These are phyloP conservation scores for Solanum chiquidenum DNA, from an alignment of 257 asterid genomes.

Conservation along the genomic window DNA sequence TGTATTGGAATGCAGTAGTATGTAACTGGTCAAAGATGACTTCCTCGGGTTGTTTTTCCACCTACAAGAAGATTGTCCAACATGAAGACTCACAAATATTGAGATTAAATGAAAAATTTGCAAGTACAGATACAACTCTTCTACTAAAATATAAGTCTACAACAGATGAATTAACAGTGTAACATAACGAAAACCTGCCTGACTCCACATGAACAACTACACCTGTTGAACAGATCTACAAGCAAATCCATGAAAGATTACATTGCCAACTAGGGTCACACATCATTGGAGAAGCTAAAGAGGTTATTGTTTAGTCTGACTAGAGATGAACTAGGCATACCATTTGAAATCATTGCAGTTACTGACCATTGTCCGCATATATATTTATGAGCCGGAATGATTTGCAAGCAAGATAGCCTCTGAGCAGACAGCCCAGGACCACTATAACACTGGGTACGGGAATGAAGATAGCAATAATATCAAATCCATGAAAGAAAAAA, in stretches of 20 bases:
- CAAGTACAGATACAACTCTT: neutral
- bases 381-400: neutral
- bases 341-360: neutral
- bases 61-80: constrained; percentile 28
- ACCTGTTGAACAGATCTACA: neutral
- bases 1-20: constrained; percentile 83
- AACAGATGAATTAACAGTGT: neutral
- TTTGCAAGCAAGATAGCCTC: neutral
- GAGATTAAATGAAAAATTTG: neutral
- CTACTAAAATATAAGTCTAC: neutral
- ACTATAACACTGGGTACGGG: neutral
- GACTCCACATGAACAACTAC: neutral
- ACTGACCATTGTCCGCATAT: neutral
- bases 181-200: neutral
- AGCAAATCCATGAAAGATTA: neutral
- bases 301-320: neutral
- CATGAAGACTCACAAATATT: neutral
- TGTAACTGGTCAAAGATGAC: constrained; percentile 84
- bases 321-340: neutral
- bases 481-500: neutral
- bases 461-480: neutral
- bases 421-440: neutral
- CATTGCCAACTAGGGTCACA: neutral
- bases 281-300: neutral
- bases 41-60: constrained; percentile 71